Conservation (phyloP, 805 yeast species). For the Scheffersomyces coipomensis region DNA sequence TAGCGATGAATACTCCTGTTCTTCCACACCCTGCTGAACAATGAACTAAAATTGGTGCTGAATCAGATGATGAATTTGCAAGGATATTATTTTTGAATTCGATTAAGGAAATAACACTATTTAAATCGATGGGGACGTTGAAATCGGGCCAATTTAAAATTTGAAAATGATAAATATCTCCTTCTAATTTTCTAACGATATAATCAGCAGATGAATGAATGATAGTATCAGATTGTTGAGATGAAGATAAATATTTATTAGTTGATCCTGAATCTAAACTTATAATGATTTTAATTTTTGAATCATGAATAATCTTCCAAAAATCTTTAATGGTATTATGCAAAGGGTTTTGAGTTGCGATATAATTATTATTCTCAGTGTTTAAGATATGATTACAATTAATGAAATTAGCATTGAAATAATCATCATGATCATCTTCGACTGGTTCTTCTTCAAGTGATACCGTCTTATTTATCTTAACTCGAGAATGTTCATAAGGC, state of each 20-base stretch:
- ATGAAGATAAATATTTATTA: constrained; percentile 1
- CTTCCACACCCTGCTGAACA: constrained; percentile 65
- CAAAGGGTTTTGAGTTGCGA: constrained; percentile 48
- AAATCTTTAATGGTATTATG: constrained; percentile 41
- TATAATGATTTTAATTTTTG: constrained; percentile 30
- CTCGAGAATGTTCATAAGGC: constrained; percentile 51
- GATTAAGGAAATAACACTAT: constrained; percentile 31
- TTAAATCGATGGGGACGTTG: constrained; percentile 36
- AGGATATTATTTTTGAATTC: constrained; percentile 25
- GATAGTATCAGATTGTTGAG: constrained; percentile 5
- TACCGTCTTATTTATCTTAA: constrained; percentile 18
- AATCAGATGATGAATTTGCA: constrained; percentile 1
- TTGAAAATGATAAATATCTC: constrained; percentile 36
- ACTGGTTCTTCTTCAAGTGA: neutral
- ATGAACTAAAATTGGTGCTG: constrained; percentile 37
- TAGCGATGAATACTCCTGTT: constrained; percentile 50
- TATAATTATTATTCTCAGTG: constrained; percentile 22
- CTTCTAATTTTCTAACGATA: constrained; percentile 13
- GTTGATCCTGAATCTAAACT: constrained; percentile 10
- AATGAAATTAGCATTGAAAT: constrained; percentile 46
- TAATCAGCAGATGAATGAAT: constrained; percentile 12
- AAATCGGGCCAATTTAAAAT: constrained; percentile 48
- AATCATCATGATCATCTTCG: constrained; percentile 29
- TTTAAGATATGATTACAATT: constrained; percentile 21
- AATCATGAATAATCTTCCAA: constrained; percentile 38